Percentiles rank a stretch among this genome's conserved stretches.
phyloP scores from a whole-genome alignment of 78 protist species.

The Dictyostelium brefeldianum region DNA sequence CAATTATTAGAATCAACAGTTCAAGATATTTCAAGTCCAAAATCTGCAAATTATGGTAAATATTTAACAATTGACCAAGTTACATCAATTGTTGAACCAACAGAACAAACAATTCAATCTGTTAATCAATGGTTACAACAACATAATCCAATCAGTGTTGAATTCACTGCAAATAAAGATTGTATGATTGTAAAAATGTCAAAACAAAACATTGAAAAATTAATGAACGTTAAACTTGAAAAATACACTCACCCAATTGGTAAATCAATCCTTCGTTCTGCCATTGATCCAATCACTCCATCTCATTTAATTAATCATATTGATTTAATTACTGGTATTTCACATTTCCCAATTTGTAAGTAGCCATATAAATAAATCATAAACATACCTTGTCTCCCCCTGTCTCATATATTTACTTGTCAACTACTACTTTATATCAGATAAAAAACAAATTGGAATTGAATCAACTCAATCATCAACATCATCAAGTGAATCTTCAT shows the following conservation, averaged over 20 bases:
- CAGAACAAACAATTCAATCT: neutral
- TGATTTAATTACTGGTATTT: conserved; percentile 64
- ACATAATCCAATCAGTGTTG: neutral
- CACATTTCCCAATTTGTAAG: conserved; percentile 58
- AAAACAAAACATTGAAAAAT: conserved; percentile 2
- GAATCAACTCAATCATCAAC: neutral
- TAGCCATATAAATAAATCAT: no score
- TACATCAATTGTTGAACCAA: conserved; percentile 39
- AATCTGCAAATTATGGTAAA: conserved; percentile 45
- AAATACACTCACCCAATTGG: neutral
- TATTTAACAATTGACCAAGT: conserved; percentile 55
- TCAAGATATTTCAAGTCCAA: conserved; percentile 49
- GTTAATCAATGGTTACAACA: conserved; percentile 9
- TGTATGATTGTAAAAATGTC: neutral
- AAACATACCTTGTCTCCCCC: no score
- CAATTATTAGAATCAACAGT: conserved; percentile 21
- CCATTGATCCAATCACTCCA: conserved; percentile 24
- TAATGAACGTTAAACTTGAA: conserved; percentile 10
- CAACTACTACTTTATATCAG: no score
- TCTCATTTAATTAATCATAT: neutral
- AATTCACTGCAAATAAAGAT: neutral
- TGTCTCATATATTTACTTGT: no score
- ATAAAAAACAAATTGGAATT: neutral
- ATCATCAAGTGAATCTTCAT: neutral
- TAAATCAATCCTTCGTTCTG: conserved; percentile 27